Conservation (phyloP, 2,329 filamentous ascomycete species). For the Teratosphaeria gauchensis region DNA sequence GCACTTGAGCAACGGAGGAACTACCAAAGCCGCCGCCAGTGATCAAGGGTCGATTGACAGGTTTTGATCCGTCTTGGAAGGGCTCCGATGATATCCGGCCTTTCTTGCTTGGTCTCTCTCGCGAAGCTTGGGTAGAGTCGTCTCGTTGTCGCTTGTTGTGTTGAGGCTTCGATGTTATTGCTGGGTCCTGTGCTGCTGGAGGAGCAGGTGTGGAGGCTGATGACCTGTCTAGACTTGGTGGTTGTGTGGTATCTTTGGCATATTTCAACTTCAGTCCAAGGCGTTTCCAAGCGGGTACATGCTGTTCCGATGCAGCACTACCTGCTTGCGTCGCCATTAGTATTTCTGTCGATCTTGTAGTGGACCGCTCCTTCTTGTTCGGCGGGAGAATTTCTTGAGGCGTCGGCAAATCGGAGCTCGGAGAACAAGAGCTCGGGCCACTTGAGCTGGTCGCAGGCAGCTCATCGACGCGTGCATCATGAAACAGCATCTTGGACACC, state of each 20-base stretch:
- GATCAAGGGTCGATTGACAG: not conserved
- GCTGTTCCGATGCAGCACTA: slow-evolving; percentile 15
- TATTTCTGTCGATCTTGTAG: slow-evolving; percentile 15
- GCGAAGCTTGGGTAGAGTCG: not conserved
- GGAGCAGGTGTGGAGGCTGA: not conserved
- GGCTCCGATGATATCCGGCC: not conserved
- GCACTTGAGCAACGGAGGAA: not conserved
- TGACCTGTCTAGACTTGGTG: slow-evolving; percentile 1
- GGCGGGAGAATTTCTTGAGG: not conserved
- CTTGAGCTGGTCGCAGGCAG: not conserved
- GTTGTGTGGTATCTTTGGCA: slow-evolving; percentile 28
- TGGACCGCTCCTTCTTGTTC: not conserved
- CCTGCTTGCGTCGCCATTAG: slow-evolving; percentile 26
- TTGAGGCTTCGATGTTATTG: not conserved
- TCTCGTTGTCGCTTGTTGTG: not conserved
- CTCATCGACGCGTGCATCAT: not conserved
- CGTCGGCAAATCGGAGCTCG: not conserved
- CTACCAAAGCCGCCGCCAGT: not conserved
- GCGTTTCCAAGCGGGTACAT: slow-evolving; percentile 50
- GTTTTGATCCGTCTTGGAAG: not conserved
- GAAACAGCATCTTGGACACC: not conserved
- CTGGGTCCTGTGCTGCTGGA: not conserved
- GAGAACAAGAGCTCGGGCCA: not conserved
- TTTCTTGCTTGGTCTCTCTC: not conserved
- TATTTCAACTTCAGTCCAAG: slow-evolving; percentile 52